Conservation (phyloP, 2,329 filamentous ascomycete species). For the Elsinoe arachidis region DNA sequence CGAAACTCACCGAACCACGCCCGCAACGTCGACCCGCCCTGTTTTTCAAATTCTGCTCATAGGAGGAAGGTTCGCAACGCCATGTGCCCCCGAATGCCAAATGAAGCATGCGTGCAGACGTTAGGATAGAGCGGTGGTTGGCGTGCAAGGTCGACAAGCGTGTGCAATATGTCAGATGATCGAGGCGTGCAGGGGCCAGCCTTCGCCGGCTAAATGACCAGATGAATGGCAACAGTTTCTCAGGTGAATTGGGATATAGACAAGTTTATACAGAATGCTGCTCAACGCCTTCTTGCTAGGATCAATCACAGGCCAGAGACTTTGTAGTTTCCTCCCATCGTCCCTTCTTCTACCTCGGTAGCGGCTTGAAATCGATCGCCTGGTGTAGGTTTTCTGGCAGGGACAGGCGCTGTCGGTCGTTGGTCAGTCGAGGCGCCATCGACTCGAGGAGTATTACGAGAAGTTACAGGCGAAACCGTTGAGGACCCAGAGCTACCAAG, state of each 20-base stretch:
- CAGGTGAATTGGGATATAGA: background rate
- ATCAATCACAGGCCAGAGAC: background rate
- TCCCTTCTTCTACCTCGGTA: constrained; percentile 11
- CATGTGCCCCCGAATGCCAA: no score
- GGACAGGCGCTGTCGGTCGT: background rate
- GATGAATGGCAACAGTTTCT: background rate
- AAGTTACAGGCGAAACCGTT: background rate
- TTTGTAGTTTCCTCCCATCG: constrained; percentile 12
- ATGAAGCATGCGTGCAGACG: no score
- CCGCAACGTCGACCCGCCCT: no score
- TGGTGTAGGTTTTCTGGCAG: background rate
- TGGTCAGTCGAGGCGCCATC: constrained; percentile 7
- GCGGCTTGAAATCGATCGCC: constrained; percentile 5
- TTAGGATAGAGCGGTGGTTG: no score
- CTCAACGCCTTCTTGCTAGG: background rate
- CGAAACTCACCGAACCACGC: no score
- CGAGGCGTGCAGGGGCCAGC: no score
- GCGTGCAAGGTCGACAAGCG: no score
- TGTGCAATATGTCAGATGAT: no score
- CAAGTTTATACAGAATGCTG: background rate
- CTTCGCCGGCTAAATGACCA: no score
- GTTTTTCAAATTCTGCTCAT: no score
- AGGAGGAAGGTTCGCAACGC: no score
- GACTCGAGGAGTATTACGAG: background rate
- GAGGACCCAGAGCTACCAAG: constrained; percentile 2